These are phyloP conservation scores for Candida ortonii DNA, from an alignment of 805 yeast genomes.

Conservation along the genomic window DNA sequence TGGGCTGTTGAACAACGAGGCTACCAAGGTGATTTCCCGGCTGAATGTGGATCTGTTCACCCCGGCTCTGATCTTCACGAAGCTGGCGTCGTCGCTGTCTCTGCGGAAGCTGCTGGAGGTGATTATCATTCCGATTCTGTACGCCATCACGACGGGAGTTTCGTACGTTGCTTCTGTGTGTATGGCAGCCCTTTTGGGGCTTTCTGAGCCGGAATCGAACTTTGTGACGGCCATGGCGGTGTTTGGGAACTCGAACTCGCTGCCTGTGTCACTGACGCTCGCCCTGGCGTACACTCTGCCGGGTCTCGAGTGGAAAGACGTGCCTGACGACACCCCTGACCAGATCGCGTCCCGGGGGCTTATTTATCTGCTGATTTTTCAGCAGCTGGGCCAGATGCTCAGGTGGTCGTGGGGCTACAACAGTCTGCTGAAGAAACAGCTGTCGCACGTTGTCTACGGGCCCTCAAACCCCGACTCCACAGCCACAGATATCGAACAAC, in stretches of 20 bases:
- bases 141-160: slow-evolving; percentile 75
- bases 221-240: slow-evolving; percentile 97
- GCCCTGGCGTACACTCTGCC: slow-evolving; percentile 77
- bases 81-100: slow-evolving; percentile 65
- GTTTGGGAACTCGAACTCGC: slow-evolving; percentile 91
- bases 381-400: slow-evolving; percentile 77
- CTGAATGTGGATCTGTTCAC: slow-evolving; percentile 91
- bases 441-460: slow-evolving; percentile 33
- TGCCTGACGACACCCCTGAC: slow-evolving; percentile 62
- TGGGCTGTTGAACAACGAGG: slow-evolving; percentile 64
- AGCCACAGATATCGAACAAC: slow-evolving; percentile 15
- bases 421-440: slow-evolving; percentile 55
- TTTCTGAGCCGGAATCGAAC: slow-evolving; percentile 77
- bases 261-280: slow-evolving; percentile 87
- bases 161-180: slow-evolving; percentile 62
- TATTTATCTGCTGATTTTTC: slow-evolving; percentile 68
- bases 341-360: slow-evolving; percentile 78
- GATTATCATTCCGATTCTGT: slow-evolving; percentile 79
- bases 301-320: slow-evolving; percentile 70
- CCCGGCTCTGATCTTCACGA: slow-evolving; percentile 90
- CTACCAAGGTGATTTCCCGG: slow-evolving; percentile 73
- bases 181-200: slow-evolving; percentile 48
- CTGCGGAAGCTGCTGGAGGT: slow-evolving; percentile 76
- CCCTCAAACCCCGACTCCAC: slow-evolving; percentile 7
- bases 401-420: slow-evolving; percentile 91